Conservation (phyloP, 176 grass and related monocot species). For the Rhipidocladum racemiflorum region DNA sequence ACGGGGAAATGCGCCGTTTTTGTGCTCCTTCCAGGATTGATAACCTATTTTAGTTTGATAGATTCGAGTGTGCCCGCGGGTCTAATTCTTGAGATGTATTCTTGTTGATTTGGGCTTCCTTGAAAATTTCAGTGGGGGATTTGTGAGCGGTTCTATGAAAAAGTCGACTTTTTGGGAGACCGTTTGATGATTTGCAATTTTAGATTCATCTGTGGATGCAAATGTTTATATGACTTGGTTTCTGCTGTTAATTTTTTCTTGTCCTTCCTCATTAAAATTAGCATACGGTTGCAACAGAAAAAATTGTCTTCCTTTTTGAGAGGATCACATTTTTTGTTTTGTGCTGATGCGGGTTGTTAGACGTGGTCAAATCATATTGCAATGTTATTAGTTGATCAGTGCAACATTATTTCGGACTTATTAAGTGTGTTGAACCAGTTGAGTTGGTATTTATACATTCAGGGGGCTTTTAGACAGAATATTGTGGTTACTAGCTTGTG, state of each 20-base stretch:
- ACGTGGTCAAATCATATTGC: background rate
- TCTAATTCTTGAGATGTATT: background rate
- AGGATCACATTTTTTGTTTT: background rate
- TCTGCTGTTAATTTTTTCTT: background rate
- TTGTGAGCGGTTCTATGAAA: background rate
- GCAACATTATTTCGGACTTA: background rate
- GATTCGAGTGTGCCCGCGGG: background rate
- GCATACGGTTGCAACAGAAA: background rate
- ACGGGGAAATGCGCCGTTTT: background rate
- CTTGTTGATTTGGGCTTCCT: background rate
- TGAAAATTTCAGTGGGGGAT: background rate
- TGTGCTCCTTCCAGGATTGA: background rate
- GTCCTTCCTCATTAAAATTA: background rate
- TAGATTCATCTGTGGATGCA: background rate
- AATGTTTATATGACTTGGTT: background rate
- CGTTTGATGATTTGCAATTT: background rate
- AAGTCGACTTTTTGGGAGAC: background rate
- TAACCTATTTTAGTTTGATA: background rate
- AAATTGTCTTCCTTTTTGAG: background rate
- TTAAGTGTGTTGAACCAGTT: background rate
- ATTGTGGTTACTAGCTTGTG: background rate
- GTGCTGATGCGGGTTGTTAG: background rate
- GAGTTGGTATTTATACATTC: background rate
- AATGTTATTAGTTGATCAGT: background rate
- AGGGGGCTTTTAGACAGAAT: background rate